Evolutionary conservation across 495 filamentous ascomycete genomes (phyloP), one percentile per base, ranked within the genome.

Genomic region (Annulohypoxylon nitens): DNA sequence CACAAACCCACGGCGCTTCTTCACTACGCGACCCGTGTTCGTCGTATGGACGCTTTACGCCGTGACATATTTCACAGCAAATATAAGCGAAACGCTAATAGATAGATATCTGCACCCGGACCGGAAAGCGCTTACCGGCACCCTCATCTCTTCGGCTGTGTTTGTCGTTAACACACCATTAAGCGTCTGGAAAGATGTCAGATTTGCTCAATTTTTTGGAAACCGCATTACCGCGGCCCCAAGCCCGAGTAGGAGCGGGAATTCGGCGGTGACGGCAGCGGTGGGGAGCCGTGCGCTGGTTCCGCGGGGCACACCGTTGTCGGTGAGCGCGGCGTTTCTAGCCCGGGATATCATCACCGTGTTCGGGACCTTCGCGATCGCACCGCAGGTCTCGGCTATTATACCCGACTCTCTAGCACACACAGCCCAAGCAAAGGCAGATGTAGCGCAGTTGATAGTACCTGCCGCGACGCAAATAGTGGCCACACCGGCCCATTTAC

Each of bases 351-450:
- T 47, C 16, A 47, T 47, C 16, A 47, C 43, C 16, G 43, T 47
- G 43, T 47, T 47, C n/a, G 43, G 43, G n/a, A 47, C n/a, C 2
- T 47, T 47, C 12, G 43, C 43, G n/a, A 47, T 47, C 43, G 43
- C 43, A n/a, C 43, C 43, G 3, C 43, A 47, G n/a, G 43, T 47
- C 39, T 14, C 39, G 12, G 39, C 39, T 4, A 4, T 43, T 1
- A n/a, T 43, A 0, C 39, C 39, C 1, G 39, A 43, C 14, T 14
- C 2, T 5, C 2, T 14, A n/a, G 39, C 39, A 0, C 39, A 14
- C 10, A 43, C 39, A 11, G 39, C 39, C 2, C 39, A 43, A 4
- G 39, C 39, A 1, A 43, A 43, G 12, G 39, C 39, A 1, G 39
- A 43, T 5, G 39, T 43, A 2, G 39, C 39, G 10, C 39, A 43